Base-by-base conservation (phyloP, 495 filamentous ascomycete species). In the Penicillium verhagenii region DNA sequence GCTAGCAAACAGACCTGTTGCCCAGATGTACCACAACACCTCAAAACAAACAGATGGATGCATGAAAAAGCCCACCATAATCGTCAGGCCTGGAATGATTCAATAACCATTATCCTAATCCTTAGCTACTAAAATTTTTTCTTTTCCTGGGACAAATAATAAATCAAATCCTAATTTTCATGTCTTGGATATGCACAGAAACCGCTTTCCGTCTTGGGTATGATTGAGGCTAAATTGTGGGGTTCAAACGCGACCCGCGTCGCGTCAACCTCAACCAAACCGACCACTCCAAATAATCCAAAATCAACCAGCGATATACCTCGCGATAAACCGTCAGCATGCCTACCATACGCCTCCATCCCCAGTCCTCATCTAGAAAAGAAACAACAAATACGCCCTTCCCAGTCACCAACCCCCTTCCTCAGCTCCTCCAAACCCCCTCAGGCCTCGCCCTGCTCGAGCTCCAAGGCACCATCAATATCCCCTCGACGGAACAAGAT, bases 401-500 rank as follows among this genome's bases (percentile, higher is more conserved):
- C 44, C 59, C 58, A 25, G n/a, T 54, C 31, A 44, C 54, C 68
- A 88, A 85, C 68, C 82, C 90, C 1, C 83, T 96, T n/a, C 92
- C 92, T 7, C 70, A 79, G 3, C 76, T 96, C 56, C 84, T 97
- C n/a, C 89, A 90, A 58, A 96, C 92, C 4, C 92, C 92, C 23
- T 73, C 77, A 3, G 79, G 79, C 29, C 76, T 82, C 26, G 91
- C 91, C n/a, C 73, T 97, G 39, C 79, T 97, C 53, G 92, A 97
- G 70, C 81, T 97, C 16, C 92, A 97, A 74, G 91, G 90, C 37
- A 90, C 85, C 10, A 85, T 97, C 73, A 90, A 96, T 66, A 47
- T 77, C n/a, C 68, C 72, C 19, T 47, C 65, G 13, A 52, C 60
- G 19, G 39, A 58, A 1, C 57, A 60, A n/a, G 24, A 65, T n/a